Evolutionary conservation across 2,329 filamentous ascomycete genomes (phyloP), one percentile per base, ranked within the genome.

Genomic region (Neopestalotiopsis rosae): DNA sequence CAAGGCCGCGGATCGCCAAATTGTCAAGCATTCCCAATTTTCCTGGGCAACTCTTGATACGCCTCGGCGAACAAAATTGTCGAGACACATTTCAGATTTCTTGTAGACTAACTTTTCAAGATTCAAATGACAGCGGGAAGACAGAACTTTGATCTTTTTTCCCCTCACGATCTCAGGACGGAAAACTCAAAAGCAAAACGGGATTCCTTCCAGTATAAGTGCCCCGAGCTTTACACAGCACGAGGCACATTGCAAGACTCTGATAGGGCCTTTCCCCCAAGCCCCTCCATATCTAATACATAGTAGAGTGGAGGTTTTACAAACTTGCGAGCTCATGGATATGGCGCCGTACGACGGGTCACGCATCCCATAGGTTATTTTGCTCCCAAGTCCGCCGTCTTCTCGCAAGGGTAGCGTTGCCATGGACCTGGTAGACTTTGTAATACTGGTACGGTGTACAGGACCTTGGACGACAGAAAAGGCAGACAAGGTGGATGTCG

Each of bases 401-500:
- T 52, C 45, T 52, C 45, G 45, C 45, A 52, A 52, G 45, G 45
- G 20, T 52, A 52, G 45, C 45, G 45, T 52, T 52, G n/a, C 45
- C 45, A 10, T 52, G 17, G 17, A 9, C n/a, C 20, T 20, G 45
- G 45, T 24, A 38, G 45, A 52, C 17, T 6, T 52, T 10, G n/a
- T 52, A 52, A 28, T 28, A 28, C 24, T 3, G 24, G 24, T 28
- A 28, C 24, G 1, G 4, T 28, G 20, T 20, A 52, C 45, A 17
- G n/a, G 6, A 20, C 45, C 45, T n/a, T 52, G 45, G 34, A 10
- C 34, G 24, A 28, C 10, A 3, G 34, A 38, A 38, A 38, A 4
- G 24, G 34, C 10, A 38, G 34, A 38, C 34, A 38, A 52, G 17
- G 45, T 52, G 17, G n/a, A 6, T 52, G 45, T 7, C 20, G 45